phyloP scores from a whole-genome alignment of 2,329 filamentous ascomycete species.

The Nothopassalora personata region DNA sequence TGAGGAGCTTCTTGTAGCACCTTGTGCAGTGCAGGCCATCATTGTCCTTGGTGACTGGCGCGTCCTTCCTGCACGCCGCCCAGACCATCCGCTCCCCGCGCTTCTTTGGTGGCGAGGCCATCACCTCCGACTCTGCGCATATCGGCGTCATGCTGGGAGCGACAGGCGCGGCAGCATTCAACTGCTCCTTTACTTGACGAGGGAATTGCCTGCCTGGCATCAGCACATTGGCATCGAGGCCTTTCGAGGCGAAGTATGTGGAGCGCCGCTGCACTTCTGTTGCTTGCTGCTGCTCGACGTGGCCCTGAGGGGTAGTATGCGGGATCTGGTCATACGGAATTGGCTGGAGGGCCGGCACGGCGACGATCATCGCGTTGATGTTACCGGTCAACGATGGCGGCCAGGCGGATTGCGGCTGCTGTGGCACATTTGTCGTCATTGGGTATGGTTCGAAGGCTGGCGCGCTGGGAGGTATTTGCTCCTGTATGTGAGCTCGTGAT shows the following conservation, averaged over 20 bases:
- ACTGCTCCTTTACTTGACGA: background rate
- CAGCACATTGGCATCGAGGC: background rate
- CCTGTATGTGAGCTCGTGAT: background rate
- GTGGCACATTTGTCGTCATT: background rate
- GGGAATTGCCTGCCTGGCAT: background rate
- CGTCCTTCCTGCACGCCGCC: conserved; percentile 5
- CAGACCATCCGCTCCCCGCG: conserved; percentile 4
- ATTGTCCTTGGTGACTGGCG: conserved; percentile 5
- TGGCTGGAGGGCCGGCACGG: too few species aligned
- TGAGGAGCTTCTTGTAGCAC: conserved; percentile 6
- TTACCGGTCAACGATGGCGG: background rate
- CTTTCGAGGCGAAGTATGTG: background rate
- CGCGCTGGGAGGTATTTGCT: background rate
- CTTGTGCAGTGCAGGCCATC: conserved; percentile 11
- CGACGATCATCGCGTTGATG: background rate
- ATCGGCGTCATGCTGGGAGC: background rate
- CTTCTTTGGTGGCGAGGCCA: background rate
- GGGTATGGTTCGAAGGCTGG: background rate
- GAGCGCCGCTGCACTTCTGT: background rate
- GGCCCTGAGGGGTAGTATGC: background rate
- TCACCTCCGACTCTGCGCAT: background rate
- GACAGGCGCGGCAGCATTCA: background rate
- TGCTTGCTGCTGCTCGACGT: background rate
- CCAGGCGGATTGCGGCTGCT: background rate
- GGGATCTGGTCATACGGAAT: too few species aligned